Evolutionary conservation across 495 filamentous ascomycete species (phyloP), one percentile per base, ranked within the genome.

Genomic region (Achaetomiella virescens): DNA sequence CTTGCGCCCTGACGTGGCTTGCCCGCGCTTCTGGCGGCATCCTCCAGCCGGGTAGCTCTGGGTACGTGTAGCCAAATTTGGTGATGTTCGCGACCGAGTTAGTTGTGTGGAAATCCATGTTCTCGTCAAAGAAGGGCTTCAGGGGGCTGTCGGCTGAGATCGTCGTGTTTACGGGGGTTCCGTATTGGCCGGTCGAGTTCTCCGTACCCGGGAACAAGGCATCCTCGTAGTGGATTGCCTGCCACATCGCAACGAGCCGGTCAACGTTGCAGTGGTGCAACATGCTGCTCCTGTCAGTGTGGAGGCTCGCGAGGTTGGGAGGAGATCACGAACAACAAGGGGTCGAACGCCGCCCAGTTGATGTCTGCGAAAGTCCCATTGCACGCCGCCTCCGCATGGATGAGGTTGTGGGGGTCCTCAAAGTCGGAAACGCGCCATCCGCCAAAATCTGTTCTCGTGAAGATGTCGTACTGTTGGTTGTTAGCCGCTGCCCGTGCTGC

Each of bases 241-340:
- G 65, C 72, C 69, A 79, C 47, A 79, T 62, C 3, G 74, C 73
- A 21, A 74, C 55, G 25, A 78, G 65, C 17, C 75, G 73, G 65
- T 80, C 78, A 40, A 78, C 61, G 51, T 81, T 78, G 53, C 65
- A 67, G 61, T 75, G 70, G 55, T 74, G 65, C 31, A 74, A 66
- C 67, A 75, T 68, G 44, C 71, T 73, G 35, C 9, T 21, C 7
- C 17, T 15, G 24, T 24, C 10, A 50, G 41, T 21, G 22, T 20
- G 20, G 24, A 31, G 17, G 21, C 20, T 24, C 15, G 12, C 10
- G 25, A 8, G 36, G 0, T 31, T 43, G 14, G 27, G 17, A 25
- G 27, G 6, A 29, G 43, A 12, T 20, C 3, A 62, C 71, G 14
- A 57, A 71, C 70, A 75, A 74, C 25, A 75, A 48, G 20, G 71